Evolutionary conservation across 768 basidiomycete genomes (phyloP).

Genomic region (Termitomyces sp.): DNA sequence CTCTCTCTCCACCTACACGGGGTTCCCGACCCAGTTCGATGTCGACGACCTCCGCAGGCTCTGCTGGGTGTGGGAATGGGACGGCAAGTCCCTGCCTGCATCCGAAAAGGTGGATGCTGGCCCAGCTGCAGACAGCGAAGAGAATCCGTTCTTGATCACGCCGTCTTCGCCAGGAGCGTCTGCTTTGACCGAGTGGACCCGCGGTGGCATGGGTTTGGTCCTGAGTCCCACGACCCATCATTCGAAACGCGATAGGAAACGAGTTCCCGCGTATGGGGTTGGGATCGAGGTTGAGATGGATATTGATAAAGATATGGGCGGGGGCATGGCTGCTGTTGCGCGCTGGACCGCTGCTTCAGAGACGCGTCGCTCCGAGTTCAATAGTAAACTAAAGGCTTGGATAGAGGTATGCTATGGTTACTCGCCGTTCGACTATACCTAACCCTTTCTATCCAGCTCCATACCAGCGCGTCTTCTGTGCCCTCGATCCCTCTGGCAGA

Average conservation of each 20-base stretch:
- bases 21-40: conserved; percentile 58
- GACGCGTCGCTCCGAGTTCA: conserved; percentile 52
- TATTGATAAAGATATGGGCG: conserved; percentile 72
- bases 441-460: conserved; percentile 36
- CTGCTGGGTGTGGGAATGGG: conserved; percentile 92
- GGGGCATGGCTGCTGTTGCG: conserved; percentile 87
- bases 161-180: conserved; percentile 21
- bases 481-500: conserved; percentile 63
- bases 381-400: conserved; percentile 61
- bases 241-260: conserved; percentile 57
- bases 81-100: conserved; percentile 39
- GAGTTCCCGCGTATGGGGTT: conserved; percentile 77
- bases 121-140: conserved; percentile 39
- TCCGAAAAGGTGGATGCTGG: background rate
- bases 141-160: conserved; percentile 65
- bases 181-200: conserved; percentile 56
- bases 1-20: conserved; percentile 64
- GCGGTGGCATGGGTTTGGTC: conserved; percentile 77
- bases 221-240: conserved; percentile 70
- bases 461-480: conserved; percentile 34
- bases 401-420: conserved; percentile 38
- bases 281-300: conserved; percentile 87
- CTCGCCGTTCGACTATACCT: background rate
- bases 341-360: conserved; percentile 77
- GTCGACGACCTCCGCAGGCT: conserved; percentile 69